Evolutionary conservation across 768 basidiomycete species (phyloP).

Genomic region (Pleurotus giganteus): DNA sequence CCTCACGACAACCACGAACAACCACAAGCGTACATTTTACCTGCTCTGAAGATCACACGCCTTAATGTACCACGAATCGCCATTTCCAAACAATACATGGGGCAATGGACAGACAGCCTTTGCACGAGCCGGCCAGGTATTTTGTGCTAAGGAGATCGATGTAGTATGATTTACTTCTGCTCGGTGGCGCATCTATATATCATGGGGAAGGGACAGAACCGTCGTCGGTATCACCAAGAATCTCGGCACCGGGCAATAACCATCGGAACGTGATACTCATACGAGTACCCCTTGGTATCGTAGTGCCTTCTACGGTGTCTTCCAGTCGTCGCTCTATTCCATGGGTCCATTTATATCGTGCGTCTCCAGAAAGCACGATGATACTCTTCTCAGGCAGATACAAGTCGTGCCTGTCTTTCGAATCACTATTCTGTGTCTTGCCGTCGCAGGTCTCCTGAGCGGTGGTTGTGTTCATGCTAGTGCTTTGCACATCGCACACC

Average conservation of each 20-base stretch:
- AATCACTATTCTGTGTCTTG: neutral
- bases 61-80: neutral
- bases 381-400: conserved; percentile 78
- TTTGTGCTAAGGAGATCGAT: neutral
- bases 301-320: conserved; percentile 53
- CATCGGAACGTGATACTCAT: conserved; percentile 88
- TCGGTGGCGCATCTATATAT: neutral
- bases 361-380: conserved; percentile 74
- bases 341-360: conserved; percentile 86
- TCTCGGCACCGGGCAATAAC: conserved; percentile 81
- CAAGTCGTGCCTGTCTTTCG: conserved; percentile 40
- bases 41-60: neutral
- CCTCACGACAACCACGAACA: neutral
- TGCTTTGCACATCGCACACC: neutral
- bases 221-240: conserved; percentile 54
- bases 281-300: conserved; percentile 49
- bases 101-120: too few relatives aligned
- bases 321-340: conserved; percentile 67
- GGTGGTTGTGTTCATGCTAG: too few relatives aligned
- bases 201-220: conserved; percentile 8
- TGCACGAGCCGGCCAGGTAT: too few relatives aligned
- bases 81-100: neutral
- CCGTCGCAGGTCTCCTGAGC: neutral
- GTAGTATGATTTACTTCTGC: neutral
- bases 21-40: conserved; percentile 3